These are phyloP conservation scores for Globisporangium nagaii DNA, from an alignment of 352 stramenopile species.

Conservation along the genomic window DNA sequence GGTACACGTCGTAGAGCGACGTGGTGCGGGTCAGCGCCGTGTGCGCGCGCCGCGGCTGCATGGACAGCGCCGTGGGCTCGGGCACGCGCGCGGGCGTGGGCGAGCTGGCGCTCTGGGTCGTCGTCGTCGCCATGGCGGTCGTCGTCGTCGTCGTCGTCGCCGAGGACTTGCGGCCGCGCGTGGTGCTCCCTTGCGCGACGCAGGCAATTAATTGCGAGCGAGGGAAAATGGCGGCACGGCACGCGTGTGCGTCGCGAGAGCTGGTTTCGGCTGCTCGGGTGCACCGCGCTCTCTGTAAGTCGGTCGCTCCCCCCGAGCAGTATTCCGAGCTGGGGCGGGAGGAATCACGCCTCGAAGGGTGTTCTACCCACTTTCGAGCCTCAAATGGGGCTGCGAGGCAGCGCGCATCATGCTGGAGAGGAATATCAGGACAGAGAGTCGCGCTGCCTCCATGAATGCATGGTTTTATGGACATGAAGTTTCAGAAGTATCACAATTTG, in stretches of 20 bases:
- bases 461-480: too few relatives aligned
- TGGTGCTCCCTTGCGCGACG: neutral
- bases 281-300: too few relatives aligned
- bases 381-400: too few relatives aligned
- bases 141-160: neutral
- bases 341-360: too few relatives aligned
- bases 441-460: too few relatives aligned
- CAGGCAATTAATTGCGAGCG: constrained; percentile 1
- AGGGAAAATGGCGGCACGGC: neutral
- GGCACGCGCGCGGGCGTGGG: neutral
- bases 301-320: too few relatives aligned
- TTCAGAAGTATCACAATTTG: too few relatives aligned
- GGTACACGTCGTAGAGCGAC: constrained; percentile 69
- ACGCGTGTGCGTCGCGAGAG: neutral
- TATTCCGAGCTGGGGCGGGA: too few relatives aligned
- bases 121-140: neutral
- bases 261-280: too few relatives aligned
- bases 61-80: constrained; percentile 1
- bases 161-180: neutral
- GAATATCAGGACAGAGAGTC: too few relatives aligned
- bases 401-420: too few relatives aligned
- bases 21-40: neutral
- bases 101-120: neutral
- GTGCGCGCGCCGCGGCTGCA: neutral
- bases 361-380: too few relatives aligned